Percentiles rank a stretch among this genome's conserved stretches.
Evolutionary conservation across 176 grass and related monocot genomes (phyloP).

Genomic region (Zoysia pacifica): DNA sequence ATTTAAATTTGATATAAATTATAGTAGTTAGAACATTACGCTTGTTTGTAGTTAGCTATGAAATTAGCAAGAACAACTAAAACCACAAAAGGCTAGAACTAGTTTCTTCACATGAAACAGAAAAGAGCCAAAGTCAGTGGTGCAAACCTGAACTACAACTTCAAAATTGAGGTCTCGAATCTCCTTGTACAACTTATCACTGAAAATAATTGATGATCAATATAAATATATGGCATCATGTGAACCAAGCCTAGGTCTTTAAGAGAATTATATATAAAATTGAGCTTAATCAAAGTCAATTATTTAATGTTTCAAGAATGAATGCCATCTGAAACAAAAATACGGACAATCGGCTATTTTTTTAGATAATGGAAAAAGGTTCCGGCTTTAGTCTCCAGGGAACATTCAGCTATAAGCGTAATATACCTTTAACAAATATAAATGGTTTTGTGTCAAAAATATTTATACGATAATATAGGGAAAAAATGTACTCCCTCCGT

Average conservation of each 20-base stretch:
- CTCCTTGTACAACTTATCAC: constrained; percentile 98
- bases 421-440: neutral
- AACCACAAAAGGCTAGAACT: neutral
- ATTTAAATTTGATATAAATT: constrained; percentile 2
- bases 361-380: too few species aligned
- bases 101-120: constrained; percentile 17
- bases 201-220: constrained; percentile 45
- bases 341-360: neutral
- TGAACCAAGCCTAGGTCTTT: neutral
- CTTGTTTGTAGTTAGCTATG: neutral
- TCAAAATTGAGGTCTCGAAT: constrained; percentile 96
- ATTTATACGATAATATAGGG: too few species aligned
- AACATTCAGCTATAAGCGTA: neutral
- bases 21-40: constrained; percentile 14
- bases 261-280: neutral
- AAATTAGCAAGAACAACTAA: constrained; percentile 13
- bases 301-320: neutral
- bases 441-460: neutral
- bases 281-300: constrained; percentile 3
- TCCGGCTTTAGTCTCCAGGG: too few species aligned
- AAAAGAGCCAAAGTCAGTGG: neutral
- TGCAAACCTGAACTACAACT: constrained; percentile 91
- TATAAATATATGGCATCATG: constrained; percentile 19
- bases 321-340: neutral
- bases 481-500: too few species aligned